A percentile compares a stretch with the other conserved stretches of the same genome.
These are phyloP conservation scores for Kwoniella europaea DNA, from an alignment of 768 basidiomycete genomes.

Conservation along the genomic window DNA sequence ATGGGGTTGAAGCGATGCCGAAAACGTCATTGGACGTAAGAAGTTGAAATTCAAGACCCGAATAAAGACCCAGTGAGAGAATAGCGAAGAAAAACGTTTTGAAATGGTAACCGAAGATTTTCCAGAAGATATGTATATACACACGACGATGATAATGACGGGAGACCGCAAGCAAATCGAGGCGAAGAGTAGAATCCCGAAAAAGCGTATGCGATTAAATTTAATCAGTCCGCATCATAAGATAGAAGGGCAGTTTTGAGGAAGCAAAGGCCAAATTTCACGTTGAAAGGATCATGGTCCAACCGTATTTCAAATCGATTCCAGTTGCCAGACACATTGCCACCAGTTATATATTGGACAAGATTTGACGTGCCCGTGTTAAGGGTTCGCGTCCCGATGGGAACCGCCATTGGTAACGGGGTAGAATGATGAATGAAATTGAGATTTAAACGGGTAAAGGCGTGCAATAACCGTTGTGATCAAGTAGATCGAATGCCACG, in stretches of 20 bases:
- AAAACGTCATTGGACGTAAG: background rate
- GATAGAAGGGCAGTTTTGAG: background rate
- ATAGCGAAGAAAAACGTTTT: background rate
- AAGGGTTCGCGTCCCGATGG: background rate
- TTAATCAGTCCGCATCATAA: background rate
- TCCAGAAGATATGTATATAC: background rate
- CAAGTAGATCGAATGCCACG: background rate
- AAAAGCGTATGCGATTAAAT: background rate
- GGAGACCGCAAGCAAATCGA: background rate
- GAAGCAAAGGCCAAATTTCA: background rate
- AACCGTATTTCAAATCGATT: background rate
- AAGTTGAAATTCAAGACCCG: background rate
- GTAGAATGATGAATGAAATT: background rate
- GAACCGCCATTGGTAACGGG: background rate
- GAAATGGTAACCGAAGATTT: background rate
- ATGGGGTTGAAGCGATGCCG: slow-evolving; percentile 16
- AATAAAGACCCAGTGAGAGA: background rate
- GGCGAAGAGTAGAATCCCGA: background rate
- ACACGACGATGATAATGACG: background rate
- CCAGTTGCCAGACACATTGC: background rate
- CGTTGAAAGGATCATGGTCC: background rate
- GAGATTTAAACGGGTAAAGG: no score
- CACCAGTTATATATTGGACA: background rate
- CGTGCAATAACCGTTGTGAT: background rate
- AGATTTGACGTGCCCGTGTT: background rate